These are phyloP conservation scores for Chimonanthus salicifolius DNA, from an alignment of 164 flowering plant genomes.

Conservation along the genomic window DNA sequence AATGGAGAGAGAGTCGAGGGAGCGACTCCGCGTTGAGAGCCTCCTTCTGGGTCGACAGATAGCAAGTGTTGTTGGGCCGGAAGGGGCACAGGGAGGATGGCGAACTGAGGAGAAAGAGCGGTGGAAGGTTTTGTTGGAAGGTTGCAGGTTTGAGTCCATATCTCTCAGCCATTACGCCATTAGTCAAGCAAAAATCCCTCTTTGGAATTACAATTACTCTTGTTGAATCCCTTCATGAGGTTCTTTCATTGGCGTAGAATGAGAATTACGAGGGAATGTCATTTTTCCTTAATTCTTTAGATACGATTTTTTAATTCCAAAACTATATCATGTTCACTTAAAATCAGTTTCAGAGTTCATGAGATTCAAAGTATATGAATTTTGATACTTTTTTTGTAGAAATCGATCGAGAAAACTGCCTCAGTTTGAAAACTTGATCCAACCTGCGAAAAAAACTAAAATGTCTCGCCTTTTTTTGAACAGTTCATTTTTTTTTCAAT, in stretches of 20 bases:
- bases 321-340: no score
- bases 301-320: no score
- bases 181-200: slow-evolving; percentile 80
- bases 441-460: no score
- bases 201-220: slow-evolving; percentile 82
- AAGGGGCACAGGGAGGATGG: slow-evolving; percentile 30
- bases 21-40: slow-evolving; percentile 54
- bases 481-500: no score
- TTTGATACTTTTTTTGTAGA: no score
- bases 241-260: slow-evolving; percentile 79
- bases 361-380: no score
- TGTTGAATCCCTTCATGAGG: slow-evolving; percentile 56
- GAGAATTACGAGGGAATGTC: slow-evolving; percentile 6
- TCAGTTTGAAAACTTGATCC: no score
- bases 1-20: slow-evolving; percentile 50
- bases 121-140: slow-evolving; percentile 66
- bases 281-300: no score
- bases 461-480: no score
- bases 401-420: no score
- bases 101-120: slow-evolving; percentile 62
- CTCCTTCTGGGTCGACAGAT: slow-evolving; percentile 56
- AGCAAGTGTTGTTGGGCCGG: slow-evolving; percentile 41
- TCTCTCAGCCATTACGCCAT: slow-evolving; percentile 64
- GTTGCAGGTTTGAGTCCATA: slow-evolving; percentile 53
- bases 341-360: no score